Base-by-base conservation (phyloP, 1,284 basidiomycete genomes). In the Chalciporus piperatoides region DNA sequence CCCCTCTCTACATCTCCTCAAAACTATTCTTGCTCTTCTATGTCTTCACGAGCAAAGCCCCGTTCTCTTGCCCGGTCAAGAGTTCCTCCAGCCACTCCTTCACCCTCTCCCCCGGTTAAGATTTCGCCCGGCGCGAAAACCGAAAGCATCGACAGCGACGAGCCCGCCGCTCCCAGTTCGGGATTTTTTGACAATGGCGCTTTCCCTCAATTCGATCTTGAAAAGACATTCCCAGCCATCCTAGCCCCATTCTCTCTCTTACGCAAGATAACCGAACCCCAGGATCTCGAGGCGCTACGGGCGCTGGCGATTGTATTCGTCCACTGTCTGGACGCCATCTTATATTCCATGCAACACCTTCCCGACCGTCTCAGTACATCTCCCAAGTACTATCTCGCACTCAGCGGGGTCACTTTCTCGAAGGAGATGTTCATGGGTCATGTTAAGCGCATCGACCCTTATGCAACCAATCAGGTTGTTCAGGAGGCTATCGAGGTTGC, bases 171-270 rank as follows among this genome's bases (percentile, higher is more conserved):
- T 1, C 41, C 63, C 5, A 51, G 44, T 1, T 49, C 59, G 6
- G 23, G 24, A 8, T 24, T 48, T 14, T 17, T 47, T 8, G 41
- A 39, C 27, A 30, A 6, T 33, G 5, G 27, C 25, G 19, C 15
- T 11, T 2, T 11, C 33, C 49, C 51, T 27, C 52, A 33, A 2
- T 69, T 70, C 41, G 53, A 70, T 41, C 60, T 66, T 15, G 58
- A 69, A 15, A 60, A 36, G 33, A 50, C 65, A n/a, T 70, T 69
- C 40, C 67, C 67, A 2, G 60, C 65, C 2, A 67, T 70, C 49
- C 38, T 67, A 44, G 42, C 43, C 10, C 60, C 64, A 3, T 44
- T 65, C 19, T 53, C 44, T 2, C 54, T 68, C 44, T 62, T 66
- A 25, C 56, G 41, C 39, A 49, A 25, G 24, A 41, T 63, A 8